Percentiles rank a stretch among this genome's conserved stretches.
These are phyloP conservation scores for Plectosphaerella cucumerina DNA, from an alignment of 2,329 filamentous ascomycete species.

Conservation along the genomic window DNA sequence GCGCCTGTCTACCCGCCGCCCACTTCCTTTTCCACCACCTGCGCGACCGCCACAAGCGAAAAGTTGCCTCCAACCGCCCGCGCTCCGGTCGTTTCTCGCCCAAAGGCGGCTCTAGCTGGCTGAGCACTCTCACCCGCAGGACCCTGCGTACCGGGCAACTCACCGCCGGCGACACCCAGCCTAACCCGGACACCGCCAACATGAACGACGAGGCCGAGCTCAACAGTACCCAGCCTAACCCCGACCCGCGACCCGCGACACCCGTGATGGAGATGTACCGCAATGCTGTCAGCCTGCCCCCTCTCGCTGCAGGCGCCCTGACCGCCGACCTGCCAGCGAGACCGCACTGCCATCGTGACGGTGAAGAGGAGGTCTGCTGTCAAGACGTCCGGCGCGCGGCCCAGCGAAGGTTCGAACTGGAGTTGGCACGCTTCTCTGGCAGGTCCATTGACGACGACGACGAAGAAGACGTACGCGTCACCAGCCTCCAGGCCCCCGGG, in stretches of 20 bases:
- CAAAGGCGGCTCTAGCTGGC: background rate
- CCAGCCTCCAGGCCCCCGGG: too few species aligned
- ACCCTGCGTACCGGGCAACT: background rate
- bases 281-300: too few species aligned
- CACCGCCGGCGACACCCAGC: background rate
- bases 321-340: too few species aligned
- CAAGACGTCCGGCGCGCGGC: background rate
- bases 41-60: background rate
- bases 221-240: too few species aligned
- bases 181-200: too few species aligned
- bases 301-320: too few species aligned
- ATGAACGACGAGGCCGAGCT: too few species aligned
- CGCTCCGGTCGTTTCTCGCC: background rate
- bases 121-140: background rate
- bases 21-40: slow-evolving; percentile 12
- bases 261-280: too few species aligned
- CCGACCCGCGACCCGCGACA: too few species aligned
- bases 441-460: background rate
- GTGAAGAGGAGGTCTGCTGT: background rate
- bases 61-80: background rate
- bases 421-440: slow-evolving; percentile 5
- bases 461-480: background rate
- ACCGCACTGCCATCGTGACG: too few species aligned
- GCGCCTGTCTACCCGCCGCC: slow-evolving; percentile 11
- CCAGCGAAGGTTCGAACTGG: slow-evolving; percentile 3